Evolutionary conservation across 2,329 filamentous ascomycete species (phyloP).

Genomic region (Acrocalymma vagum): DNA sequence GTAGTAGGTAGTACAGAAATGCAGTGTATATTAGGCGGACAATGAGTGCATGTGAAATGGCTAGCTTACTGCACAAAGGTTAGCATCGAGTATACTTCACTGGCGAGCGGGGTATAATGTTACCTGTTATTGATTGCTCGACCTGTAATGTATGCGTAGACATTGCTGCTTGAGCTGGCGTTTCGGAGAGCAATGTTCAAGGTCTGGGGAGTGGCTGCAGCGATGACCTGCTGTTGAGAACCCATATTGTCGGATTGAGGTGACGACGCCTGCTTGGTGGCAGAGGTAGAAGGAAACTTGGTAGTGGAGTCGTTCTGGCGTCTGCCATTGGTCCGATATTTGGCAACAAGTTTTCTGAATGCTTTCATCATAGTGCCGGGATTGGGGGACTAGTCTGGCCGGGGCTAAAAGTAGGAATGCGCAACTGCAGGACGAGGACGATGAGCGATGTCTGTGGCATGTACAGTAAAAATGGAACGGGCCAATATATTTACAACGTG

Average conservation of each 20-base stretch:
- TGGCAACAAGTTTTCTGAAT: constrained; percentile 35
- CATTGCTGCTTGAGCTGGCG: constrained; percentile 66
- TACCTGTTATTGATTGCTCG: constrained; percentile 66
- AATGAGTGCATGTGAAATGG: too few relatives aligned
- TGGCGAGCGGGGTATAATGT: too few relatives aligned
- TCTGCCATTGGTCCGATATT: constrained; percentile 21
- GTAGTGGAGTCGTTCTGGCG: constrained; percentile 1
- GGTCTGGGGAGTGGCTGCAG: constrained; percentile 45
- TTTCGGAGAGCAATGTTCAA: constrained; percentile 72
- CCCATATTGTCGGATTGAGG: constrained; percentile 4
- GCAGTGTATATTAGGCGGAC: too few relatives aligned
- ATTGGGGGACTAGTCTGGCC: background rate
- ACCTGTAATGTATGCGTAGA: constrained; percentile 78
- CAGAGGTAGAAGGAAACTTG: constrained; percentile 8
- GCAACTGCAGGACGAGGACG: too few relatives aligned
- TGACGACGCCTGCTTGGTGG: constrained; percentile 9
- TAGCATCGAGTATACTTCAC: too few relatives aligned
- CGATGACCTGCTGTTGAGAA: constrained; percentile 34
- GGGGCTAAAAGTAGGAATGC: too few relatives aligned
- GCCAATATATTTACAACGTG: constrained; percentile 7
- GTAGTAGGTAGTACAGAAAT: too few relatives aligned
- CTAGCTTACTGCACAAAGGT: too few relatives aligned
- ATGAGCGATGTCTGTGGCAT: too few relatives aligned
- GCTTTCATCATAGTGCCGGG: constrained; percentile 29
- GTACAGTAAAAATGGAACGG: constrained; percentile 1